These are phyloP conservation scores for bread wheat (Triticum aestivum) DNA, from an alignment of 176 grass and related monocot species.

Conservation along the genomic window DNA sequence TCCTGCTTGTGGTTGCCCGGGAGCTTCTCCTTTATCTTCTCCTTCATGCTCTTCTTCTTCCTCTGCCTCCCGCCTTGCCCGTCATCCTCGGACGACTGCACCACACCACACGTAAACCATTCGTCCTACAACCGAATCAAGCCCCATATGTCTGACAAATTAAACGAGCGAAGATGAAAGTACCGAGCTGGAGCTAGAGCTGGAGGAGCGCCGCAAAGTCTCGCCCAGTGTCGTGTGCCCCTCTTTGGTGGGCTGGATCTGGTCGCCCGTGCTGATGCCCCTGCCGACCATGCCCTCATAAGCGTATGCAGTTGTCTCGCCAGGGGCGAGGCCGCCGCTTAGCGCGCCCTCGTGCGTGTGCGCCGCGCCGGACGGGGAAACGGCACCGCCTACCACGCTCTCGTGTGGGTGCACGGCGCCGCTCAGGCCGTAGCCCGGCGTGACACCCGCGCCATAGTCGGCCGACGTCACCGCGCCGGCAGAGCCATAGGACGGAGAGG, in stretches of 20 bases:
- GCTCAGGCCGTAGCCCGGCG: neutral
- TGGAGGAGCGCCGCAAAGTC: slow-evolving; percentile 47
- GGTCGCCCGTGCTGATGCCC: neutral
- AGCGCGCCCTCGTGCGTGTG: neutral
- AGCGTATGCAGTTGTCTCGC: neutral
- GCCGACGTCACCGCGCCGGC: neutral
- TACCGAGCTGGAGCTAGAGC: slow-evolving; percentile 60
- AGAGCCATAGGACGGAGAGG: neutral
- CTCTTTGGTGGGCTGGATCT: slow-evolving; percentile 31
- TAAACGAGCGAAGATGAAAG: too few species aligned
- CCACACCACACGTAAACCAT: neutral
- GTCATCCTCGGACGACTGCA: slow-evolving; percentile 66
- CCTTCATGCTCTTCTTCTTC: slow-evolving; percentile 86
- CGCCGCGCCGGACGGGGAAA: neutral
- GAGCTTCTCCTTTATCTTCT: slow-evolving; percentile 86
- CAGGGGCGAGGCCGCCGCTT: neutral
- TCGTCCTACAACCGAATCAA: neutral
- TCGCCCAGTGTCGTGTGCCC: slow-evolving; percentile 41
- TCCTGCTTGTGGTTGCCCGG: slow-evolving; percentile 50
- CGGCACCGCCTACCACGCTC: neutral
- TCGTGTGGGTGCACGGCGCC: neutral
- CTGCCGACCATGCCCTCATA: slow-evolving; percentile 9
- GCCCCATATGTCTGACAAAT: neutral
- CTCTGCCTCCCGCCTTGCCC: slow-evolving; percentile 57
- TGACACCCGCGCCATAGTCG: neutral